A percentile compares a stretch with the other conserved stretches of the same genome.
Conservation (phyloP, 139 green algal genomes). For the Picochlorum sp. region DNA sequence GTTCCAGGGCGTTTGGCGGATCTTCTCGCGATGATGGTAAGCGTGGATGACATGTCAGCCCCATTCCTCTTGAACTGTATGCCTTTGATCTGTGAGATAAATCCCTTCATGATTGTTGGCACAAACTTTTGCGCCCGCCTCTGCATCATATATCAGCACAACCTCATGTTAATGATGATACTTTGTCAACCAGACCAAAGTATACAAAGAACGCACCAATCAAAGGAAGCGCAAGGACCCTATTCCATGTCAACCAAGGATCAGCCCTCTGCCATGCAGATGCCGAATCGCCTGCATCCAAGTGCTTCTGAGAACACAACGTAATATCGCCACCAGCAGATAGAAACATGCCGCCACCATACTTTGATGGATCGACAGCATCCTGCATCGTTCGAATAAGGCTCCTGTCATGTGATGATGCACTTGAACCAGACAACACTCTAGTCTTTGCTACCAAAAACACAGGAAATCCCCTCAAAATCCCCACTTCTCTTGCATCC, state of each 20-base stretch:
- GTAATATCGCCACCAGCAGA: conserved; percentile 63
- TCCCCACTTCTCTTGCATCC: conserved; percentile 34
- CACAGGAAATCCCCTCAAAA: conserved; percentile 41
- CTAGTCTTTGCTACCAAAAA: conserved; percentile 40
- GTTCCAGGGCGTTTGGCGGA: conserved; percentile 48
- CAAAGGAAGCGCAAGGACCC: conserved; percentile 43
- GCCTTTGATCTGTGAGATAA: conserved; percentile 53
- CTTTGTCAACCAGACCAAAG: too few relatives aligned
- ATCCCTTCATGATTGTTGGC: conserved; percentile 58
- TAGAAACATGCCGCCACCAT: conserved; percentile 66
- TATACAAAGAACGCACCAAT: background rate
- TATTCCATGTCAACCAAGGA: conserved; percentile 69
- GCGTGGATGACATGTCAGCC: conserved; percentile 9
- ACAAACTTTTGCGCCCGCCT: conserved; percentile 44
- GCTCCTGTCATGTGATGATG: background rate
- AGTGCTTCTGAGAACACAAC: conserved; percentile 53
- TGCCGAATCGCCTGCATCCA: conserved; percentile 10
- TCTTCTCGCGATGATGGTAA: conserved; percentile 59
- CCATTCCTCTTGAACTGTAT: conserved; percentile 27
- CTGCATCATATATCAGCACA: conserved; percentile 5
- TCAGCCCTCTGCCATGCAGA: conserved; percentile 38
- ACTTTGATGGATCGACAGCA: background rate
- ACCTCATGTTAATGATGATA: background rate
- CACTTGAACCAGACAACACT: conserved; percentile 32
- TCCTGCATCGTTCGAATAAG: background rate